Evolutionary conservation across 805 yeast species (phyloP).

Genomic region (Clavispora asparagi): DNA sequence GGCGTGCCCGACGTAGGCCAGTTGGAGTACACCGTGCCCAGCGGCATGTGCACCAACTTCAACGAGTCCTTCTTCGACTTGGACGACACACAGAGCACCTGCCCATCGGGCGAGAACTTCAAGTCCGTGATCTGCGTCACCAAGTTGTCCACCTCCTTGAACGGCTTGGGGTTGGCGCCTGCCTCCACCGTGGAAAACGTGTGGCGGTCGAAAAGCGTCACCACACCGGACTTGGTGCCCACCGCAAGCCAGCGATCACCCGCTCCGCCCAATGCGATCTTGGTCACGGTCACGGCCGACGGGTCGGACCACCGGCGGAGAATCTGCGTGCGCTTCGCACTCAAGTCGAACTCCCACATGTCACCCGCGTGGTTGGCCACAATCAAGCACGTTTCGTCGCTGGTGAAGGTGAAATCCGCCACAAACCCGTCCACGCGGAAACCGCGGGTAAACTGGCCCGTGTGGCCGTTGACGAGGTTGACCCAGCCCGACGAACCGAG

Average conservation of each 20-base stretch:
- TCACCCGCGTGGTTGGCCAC: slow-evolving; percentile 77
- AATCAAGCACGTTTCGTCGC: slow-evolving; percentile 39
- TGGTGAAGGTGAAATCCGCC: slow-evolving; percentile 71
- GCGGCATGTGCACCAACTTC: slow-evolving; percentile 80
- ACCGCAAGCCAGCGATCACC: slow-evolving; percentile 79
- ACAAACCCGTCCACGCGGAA: slow-evolving; percentile 86
- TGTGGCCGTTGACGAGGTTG: slow-evolving; percentile 66
- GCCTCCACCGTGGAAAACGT: slow-evolving; percentile 6
- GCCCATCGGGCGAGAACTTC: slow-evolving; percentile 82
- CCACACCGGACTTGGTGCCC: slow-evolving; percentile 87
- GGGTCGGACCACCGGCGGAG: slow-evolving; percentile 76
- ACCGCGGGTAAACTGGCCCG: slow-evolving; percentile 84
- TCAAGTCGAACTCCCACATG: slow-evolving; percentile 71
- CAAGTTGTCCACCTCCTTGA: slow-evolving; percentile 67
- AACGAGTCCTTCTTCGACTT: slow-evolving; percentile 82
- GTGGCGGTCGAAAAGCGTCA: slow-evolving; percentile 70
- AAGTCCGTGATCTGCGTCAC: slow-evolving; percentile 75
- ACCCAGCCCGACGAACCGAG: slow-evolving; percentile 90
- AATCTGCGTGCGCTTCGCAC: slow-evolving; percentile 22
- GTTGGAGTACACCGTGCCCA: slow-evolving; percentile 79
- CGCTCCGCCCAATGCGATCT: slow-evolving; percentile 64
- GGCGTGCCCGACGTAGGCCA: slow-evolving; percentile 99
- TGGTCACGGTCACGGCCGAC: slow-evolving; percentile 80
- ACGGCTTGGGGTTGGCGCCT: slow-evolving; percentile 40
- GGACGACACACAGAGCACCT: slow-evolving; percentile 78